These are phyloP conservation scores for Phytophthora citricola DNA, from an alignment of 352 stramenopile genomes.

Conservation along the genomic window DNA sequence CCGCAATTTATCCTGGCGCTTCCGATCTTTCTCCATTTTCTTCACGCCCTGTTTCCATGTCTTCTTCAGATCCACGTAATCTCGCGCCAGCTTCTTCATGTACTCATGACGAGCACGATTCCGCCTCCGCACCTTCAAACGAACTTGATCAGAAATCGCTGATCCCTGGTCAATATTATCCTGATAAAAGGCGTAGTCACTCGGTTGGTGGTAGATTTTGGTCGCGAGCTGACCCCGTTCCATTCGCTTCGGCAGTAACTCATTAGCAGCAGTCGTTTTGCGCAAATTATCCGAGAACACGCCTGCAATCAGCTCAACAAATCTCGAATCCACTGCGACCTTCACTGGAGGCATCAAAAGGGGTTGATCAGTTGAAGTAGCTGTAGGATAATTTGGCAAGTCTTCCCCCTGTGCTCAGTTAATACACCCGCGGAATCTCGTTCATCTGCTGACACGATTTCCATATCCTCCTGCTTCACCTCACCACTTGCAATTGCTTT, in stretches of 20 bases:
- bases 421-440: slow-evolving; percentile 1
- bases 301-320: slow-evolving; percentile 66
- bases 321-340: slow-evolving; percentile 64
- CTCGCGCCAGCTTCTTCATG: slow-evolving; percentile 71
- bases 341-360: slow-evolving; percentile 40
- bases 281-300: slow-evolving; percentile 74
- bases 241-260: slow-evolving; percentile 58
- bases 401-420: neutral
- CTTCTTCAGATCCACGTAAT: slow-evolving; percentile 86
- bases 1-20: slow-evolving; percentile 83
- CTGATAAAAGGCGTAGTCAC: slow-evolving; percentile 81
- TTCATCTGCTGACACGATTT: slow-evolving; percentile 39
- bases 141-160: slow-evolving; percentile 59
- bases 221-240: slow-evolving; percentile 54
- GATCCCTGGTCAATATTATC: slow-evolving; percentile 64
- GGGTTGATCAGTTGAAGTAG: slow-evolving; percentile 6
- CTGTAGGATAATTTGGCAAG: slow-evolving; percentile 7
- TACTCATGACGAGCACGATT: slow-evolving; percentile 76
- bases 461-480: slow-evolving; percentile 57
- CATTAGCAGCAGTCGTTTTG: slow-evolving; percentile 61
- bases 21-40: slow-evolving; percentile 88
- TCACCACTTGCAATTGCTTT: slow-evolving; percentile 51
- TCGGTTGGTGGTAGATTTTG: slow-evolving; percentile 76
- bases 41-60: slow-evolving; percentile 87
- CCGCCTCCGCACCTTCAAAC: slow-evolving; percentile 64